Percentiles rank a stretch among this genome's conserved stretches.
These are phyloP conservation scores for Suillus tomentosus DNA, from an alignment of 768 basidiomycete species.

Conservation along the genomic window DNA sequence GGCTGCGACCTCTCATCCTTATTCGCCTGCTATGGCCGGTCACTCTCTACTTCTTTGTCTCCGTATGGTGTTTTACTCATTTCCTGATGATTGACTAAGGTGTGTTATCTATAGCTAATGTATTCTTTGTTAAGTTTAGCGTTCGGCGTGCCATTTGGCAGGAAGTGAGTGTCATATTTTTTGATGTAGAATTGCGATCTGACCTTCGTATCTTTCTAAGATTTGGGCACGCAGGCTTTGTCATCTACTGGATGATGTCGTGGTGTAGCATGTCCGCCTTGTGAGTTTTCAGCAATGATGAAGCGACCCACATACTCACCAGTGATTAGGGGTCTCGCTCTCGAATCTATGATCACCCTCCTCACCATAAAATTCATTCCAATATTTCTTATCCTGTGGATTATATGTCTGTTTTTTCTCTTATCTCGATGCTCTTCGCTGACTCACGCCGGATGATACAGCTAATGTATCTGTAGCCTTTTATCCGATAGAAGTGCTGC, in stretches of 20 bases:
- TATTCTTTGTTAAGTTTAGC: slow-evolving; percentile 62
- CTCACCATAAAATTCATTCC: slow-evolving; percentile 54
- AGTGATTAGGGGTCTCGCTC: slow-evolving; percentile 53
- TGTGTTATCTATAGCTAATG: slow-evolving; percentile 41
- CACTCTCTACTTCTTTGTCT: slow-evolving; percentile 43
- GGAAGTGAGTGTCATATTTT: slow-evolving; percentile 37
- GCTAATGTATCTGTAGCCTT: slow-evolving; percentile 59
- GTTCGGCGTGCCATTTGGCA: slow-evolving; percentile 57
- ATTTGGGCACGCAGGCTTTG: slow-evolving; percentile 53
- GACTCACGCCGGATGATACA: slow-evolving; percentile 22
- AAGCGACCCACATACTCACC: slow-evolving; percentile 1
- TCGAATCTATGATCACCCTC: slow-evolving; percentile 60
- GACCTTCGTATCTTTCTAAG: slow-evolving; percentile 22
- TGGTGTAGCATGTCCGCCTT: slow-evolving; percentile 58
- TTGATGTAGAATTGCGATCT: not conserved
- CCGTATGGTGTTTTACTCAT: slow-evolving; percentile 30
- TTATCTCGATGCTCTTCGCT: not conserved
- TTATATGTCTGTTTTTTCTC: slow-evolving; percentile 50
- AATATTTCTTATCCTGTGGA: slow-evolving; percentile 65
- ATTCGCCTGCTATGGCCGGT: slow-evolving; percentile 43
- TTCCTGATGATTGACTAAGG: not conserved
- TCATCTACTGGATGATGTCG: slow-evolving; percentile 70
- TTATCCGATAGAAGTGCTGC: slow-evolving; percentile 61
- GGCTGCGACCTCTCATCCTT: slow-evolving; percentile 39
- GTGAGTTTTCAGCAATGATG: slow-evolving; percentile 35